Evolutionary conservation across 345 rosid genomes (phyloP), one percentile per base, ranked within the genome.

Genomic region (Carallia pectinifolia): DNA sequence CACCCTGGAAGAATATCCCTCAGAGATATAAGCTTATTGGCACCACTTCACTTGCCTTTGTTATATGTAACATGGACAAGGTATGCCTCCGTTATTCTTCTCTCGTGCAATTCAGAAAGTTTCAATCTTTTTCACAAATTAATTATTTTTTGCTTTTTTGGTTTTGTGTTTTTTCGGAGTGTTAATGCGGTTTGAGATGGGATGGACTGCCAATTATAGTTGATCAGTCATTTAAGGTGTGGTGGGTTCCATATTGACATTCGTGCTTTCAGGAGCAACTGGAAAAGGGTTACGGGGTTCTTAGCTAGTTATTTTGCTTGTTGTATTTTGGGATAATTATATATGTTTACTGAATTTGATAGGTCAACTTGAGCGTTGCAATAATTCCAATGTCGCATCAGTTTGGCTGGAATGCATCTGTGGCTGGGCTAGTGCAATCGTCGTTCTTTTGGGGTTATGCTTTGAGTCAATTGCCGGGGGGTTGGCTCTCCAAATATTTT

Each of bases 361-460:
- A 94, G 97, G 97, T 94, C 74, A 94, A 94, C 61, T 85, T 91
- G 93, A 91, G 98, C 71, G 53, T 94, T 77, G 97, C 98, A 62
- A 90, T 94, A 74, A 94, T 90, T 75, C 97, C 98, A 68, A 91
- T 94, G 96, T 91, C 98, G 52, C 96, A 91, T 62, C 96, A 87
- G 76, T 91, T 89, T 62, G 98, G 97, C 64, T 91, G 93, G 97
- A 91, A 80, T 81, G 74, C 97, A 37, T 86, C 98, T 3, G 78
- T 82, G 40, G 97, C 97, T 5, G 98, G 98, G 1, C 75, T 89
- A 77, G 98, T 91, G 65, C 96, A 91, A 79, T 93, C 98, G 1
- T 93, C 97, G 0, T 93, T 93, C 87, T 93, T 93, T 71, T 91
- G 92, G 96, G 98, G 97, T 30, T 93, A 93, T 77, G 97, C 98